phyloP scores from a whole-genome alignment of 2,329 filamentous ascomycete genomes.

The Penicillium freii region DNA sequence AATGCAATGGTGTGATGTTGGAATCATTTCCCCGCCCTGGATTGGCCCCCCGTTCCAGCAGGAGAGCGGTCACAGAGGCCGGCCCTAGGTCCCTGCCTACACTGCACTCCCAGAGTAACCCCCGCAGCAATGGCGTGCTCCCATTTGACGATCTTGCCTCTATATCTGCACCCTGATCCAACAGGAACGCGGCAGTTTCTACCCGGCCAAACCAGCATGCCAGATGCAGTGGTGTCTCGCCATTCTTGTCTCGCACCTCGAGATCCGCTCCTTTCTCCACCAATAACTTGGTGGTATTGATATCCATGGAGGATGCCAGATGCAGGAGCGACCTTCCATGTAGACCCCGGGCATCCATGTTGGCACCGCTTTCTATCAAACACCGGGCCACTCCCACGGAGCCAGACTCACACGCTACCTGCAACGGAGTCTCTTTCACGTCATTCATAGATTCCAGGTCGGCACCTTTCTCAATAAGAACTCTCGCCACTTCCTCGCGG shows the following conservation, averaged over 20 bases:
- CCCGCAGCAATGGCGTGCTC: conserved; percentile 8
- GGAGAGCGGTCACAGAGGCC: not conserved
- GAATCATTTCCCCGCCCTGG: not conserved
- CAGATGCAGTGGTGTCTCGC: conserved; percentile 8
- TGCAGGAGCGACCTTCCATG: conserved; percentile 5
- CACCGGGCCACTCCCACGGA: conserved; percentile 1
- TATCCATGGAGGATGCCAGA: not conserved
- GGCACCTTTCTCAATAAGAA: conserved; percentile 4
- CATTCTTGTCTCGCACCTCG: not conserved
- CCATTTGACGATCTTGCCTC: conserved; percentile 4
- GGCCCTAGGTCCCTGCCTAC: not conserved
- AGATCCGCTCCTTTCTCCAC: conserved; percentile 7
- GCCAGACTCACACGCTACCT: not conserved
- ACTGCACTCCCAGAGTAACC: conserved; percentile 1
- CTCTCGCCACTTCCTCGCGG: not conserved
- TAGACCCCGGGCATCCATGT: not conserved
- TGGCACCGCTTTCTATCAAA: conserved; percentile 4
- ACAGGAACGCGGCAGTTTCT: conserved; percentile 4
- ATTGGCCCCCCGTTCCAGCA: conserved; percentile 8
- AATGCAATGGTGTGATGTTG: conserved; percentile 3
- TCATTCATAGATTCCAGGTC: not conserved
- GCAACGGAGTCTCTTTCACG: not conserved
- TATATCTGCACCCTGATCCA: conserved; percentile 12
- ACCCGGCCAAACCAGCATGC: conserved; percentile 6
- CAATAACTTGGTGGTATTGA: not conserved